Evolutionary conservation across 352 stramenopile species (phyloP).

Genomic region (Phytophthora sp.): DNA sequence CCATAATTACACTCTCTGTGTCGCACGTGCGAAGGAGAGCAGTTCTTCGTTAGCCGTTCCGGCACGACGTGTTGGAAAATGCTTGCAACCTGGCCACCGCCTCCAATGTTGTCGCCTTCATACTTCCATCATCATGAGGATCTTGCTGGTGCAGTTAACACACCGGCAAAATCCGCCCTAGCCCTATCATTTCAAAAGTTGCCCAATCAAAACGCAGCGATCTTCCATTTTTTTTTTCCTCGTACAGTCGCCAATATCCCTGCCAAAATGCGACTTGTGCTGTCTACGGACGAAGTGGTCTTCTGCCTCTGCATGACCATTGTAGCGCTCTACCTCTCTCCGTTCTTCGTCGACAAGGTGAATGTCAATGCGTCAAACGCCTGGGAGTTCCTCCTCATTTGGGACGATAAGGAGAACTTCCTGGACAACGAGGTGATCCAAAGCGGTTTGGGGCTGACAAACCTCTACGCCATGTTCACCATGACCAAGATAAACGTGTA

Average conservation of each 20-base stretch:
- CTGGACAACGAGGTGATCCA: conserved; percentile 55
- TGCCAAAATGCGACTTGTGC: conserved; percentile 31
- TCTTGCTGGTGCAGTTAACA: no score
- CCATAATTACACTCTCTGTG: no score
- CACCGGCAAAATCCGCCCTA: no score
- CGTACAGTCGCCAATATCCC: not conserved
- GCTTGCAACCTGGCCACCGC: no score
- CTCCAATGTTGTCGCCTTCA: no score
- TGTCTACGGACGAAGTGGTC: conserved; percentile 23
- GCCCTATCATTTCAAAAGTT: conserved; percentile 25
- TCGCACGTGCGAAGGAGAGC: no score
- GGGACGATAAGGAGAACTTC: conserved; percentile 72
- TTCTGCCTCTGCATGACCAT: conserved; percentile 16
- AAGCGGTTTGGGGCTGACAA: conserved; percentile 34
- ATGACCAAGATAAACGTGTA: conserved; percentile 71
- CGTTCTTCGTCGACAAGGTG: conserved; percentile 19
- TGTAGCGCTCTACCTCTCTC: conserved; percentile 23
- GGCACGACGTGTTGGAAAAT: no score
- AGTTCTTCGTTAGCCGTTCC: no score
- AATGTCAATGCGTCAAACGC: conserved; percentile 6
- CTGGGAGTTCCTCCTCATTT: conserved; percentile 61
- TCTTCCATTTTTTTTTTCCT: conserved; percentile 18
- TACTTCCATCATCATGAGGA: no score
- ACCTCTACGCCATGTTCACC: conserved; percentile 54
- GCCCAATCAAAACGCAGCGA: conserved; percentile 21